Evolutionary conservation across 1,284 basidiomycete species (phyloP).

Genomic region (Puccinia horiana): DNA sequence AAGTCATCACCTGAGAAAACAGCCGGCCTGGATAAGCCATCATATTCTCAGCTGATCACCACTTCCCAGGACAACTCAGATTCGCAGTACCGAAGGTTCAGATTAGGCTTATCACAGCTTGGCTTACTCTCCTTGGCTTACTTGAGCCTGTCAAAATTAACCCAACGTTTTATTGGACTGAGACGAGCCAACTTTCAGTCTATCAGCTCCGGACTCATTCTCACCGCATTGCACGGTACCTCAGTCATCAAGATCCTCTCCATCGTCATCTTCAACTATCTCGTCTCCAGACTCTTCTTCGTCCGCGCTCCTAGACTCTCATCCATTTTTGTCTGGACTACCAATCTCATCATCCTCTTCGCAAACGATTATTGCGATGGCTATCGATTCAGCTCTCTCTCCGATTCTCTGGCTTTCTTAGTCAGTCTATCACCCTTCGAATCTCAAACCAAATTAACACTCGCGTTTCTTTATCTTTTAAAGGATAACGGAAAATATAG

Average conservation of each 20-base stretch:
- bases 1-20: too few relatives aligned
- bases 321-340: constrained; percentile 68
- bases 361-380: constrained; percentile 76
- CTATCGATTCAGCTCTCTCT: constrained; percentile 69
- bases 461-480: background rate
- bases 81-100: constrained; percentile 60
- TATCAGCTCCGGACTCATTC: constrained; percentile 68
- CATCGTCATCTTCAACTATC: constrained; percentile 73
- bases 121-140: constrained; percentile 55
- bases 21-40: background rate
- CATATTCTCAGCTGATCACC: background rate
- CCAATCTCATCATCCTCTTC: constrained; percentile 75
- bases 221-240: constrained; percentile 81
- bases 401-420: constrained; percentile 65
- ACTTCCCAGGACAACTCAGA: constrained; percentile 59
- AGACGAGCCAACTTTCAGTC: constrained; percentile 59
- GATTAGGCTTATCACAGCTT: constrained; percentile 57
- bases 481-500: constrained; percentile 67
- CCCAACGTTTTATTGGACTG: constrained; percentile 53
- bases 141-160: constrained; percentile 49
- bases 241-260: constrained; percentile 75
- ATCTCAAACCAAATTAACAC: background rate
- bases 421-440: constrained; percentile 59
- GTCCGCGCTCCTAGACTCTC: constrained; percentile 59
- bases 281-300: constrained; percentile 63